Base-by-base conservation (phyloP, 2,329 filamentous ascomycete species). In the Cladosporium colombiae region DNA sequence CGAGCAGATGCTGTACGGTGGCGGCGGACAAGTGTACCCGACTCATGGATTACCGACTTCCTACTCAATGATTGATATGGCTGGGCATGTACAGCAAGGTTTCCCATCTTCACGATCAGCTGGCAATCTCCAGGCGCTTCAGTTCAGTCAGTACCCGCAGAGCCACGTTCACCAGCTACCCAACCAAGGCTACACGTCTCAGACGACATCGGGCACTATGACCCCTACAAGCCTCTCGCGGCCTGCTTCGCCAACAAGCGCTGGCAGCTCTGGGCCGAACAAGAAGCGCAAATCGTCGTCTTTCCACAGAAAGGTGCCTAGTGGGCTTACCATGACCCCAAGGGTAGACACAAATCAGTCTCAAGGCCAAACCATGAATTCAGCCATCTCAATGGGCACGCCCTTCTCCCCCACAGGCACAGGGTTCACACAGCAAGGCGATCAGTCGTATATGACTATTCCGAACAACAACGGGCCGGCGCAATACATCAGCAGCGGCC, bases 231-330 rank as follows among this genome's bases (percentile, higher is more conserved):
- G 84, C 69, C 76, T 91, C 3, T 95, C 92, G 4, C 85, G 92
- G 55, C 90, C 92, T 70, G 85, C 87, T 5, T 95, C 92, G 0
- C 91, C 92, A 1, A 74, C 85, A 79, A 58, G 68, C 65, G 72
- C 74, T 37, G 86, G 84, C 16, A 84, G 88, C 62, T 80, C 83
- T 35, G 90, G 88, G 0, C 90, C 90, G 1, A 85, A 87, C 52
- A 97, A 96, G 82, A 93, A 93, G 79, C 86, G 93, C 68, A 97
- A 96, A 77, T 88, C 70, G 61, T 78, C 74, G 18, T 71, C 67
- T 16, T 76, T 70, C 52, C 77, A 78, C 58, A 78, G 82, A 37
- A 91, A 91, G 76, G 81, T 96, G 16, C 91, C 92, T 0, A 88
- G 85, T 21, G 88, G 86, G 18, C 79, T 96, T 71, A 86, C 89